Evolutionary conservation across 2,329 filamentous ascomycete genomes (phyloP).

Genomic region (Spiromastix sp.): DNA sequence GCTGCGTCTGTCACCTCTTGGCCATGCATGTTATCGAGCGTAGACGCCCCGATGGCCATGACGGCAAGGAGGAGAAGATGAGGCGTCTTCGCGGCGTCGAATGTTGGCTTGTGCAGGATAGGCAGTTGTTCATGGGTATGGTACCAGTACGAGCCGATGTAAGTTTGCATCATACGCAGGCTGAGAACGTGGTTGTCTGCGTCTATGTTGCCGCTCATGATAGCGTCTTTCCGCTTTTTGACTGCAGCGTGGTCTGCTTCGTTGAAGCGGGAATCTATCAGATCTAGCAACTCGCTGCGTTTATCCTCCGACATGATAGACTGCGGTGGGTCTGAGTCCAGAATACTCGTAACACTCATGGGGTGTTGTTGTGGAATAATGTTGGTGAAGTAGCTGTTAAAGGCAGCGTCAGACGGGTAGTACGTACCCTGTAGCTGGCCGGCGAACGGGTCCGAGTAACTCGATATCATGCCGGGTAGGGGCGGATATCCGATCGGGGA

Average conservation of each 20-base stretch:
- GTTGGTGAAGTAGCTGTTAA: slow-evolving; percentile 38
- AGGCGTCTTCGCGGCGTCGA: slow-evolving; percentile 75
- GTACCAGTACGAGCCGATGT: slow-evolving; percentile 87
- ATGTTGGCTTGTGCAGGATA: slow-evolving; percentile 89
- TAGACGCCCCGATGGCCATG: slow-evolving; percentile 86
- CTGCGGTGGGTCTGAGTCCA: slow-evolving; percentile 71
- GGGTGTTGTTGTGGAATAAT: slow-evolving; percentile 57
- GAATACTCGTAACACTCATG: slow-evolving; percentile 79
- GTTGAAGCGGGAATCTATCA: slow-evolving; percentile 72
- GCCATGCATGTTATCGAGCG: slow-evolving; percentile 72
- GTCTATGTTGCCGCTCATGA: slow-evolving; percentile 69
- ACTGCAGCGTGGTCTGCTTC: slow-evolving; percentile 66
- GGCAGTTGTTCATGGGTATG: slow-evolving; percentile 92
- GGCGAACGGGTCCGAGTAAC: slow-evolving; percentile 31
- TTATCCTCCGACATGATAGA: slow-evolving; percentile 79
- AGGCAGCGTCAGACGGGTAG: slow-evolving; percentile 39
- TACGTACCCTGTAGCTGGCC: slow-evolving; percentile 40
- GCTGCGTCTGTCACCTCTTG: slow-evolving; percentile 62
- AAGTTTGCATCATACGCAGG: slow-evolving; percentile 89
- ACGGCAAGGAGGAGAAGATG: slow-evolving; percentile 77
- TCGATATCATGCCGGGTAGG: slow-evolving; percentile 29
- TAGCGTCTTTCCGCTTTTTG: slow-evolving; percentile 62
- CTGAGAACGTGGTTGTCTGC: slow-evolving; percentile 57
- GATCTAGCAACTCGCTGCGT: slow-evolving; percentile 68
- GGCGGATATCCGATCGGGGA: slow-evolving; percentile 41